phyloP scores from a whole-genome alignment of 2,329 filamentous ascomycete genomes.

The Fusarium nanum region DNA sequence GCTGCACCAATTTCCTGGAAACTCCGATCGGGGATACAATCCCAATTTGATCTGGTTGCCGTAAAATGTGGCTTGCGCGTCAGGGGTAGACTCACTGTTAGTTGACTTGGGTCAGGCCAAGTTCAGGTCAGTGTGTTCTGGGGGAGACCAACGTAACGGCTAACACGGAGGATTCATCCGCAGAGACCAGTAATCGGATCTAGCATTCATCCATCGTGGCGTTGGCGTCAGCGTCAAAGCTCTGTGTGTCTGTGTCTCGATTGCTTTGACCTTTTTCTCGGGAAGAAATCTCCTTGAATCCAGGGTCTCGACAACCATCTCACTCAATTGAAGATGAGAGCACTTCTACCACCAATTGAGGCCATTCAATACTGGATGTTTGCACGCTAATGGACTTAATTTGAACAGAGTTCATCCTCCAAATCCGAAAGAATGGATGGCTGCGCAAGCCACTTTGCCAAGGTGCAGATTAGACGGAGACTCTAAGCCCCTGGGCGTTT shows the following conservation, averaged over 20 bases:
- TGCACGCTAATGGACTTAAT: slow-evolving; percentile 5
- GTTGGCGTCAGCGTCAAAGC: slow-evolving; percentile 1
- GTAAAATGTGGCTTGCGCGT: neutral
- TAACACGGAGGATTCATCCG: neutral
- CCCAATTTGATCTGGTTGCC: neutral
- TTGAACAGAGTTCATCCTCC: slow-evolving; percentile 4
- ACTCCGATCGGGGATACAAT: neutral
- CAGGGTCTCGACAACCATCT: neutral
- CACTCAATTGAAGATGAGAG: no score
- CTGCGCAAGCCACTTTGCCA: slow-evolving; percentile 10
- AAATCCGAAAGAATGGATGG: neutral
- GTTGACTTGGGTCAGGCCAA: neutral
- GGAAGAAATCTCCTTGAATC: neutral
- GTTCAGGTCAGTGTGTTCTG: neutral
- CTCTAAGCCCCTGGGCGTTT: neutral
- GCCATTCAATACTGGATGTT: neutral
- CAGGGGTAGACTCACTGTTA: neutral
- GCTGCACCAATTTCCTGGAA: neutral
- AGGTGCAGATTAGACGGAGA: neutral
- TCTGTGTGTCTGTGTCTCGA: neutral
- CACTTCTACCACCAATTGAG: no score
- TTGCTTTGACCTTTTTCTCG: neutral
- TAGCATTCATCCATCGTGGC: slow-evolving; percentile 7
- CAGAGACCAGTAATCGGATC: neutral
- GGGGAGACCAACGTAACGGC: slow-evolving; percentile 14